Conservation (phyloP, 306 rosid species). For the Cucurbita argyrosperma region DNA sequence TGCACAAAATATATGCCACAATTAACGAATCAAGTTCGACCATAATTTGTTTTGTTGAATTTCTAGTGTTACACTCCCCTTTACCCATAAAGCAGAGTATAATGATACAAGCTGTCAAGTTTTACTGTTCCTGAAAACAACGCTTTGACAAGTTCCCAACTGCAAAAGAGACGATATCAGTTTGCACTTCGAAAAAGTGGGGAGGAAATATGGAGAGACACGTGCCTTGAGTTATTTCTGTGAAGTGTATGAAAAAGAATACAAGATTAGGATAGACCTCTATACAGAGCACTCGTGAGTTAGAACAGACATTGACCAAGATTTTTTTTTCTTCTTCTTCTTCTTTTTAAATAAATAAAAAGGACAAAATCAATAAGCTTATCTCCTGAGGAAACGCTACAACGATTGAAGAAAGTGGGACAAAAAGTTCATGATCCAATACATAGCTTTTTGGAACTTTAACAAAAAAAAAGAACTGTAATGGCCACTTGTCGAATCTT, state of each 20-base stretch:
- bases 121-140: constrained; percentile 1
- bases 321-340: not conserved
- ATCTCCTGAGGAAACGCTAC: constrained; percentile 2
- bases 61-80: constrained; percentile 7
- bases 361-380: not conserved
- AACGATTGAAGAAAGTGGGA: constrained; percentile 3
- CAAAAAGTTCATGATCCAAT: constrained; percentile 1
- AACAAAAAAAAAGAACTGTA: constrained; percentile 6
- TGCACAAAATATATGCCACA: not conserved
- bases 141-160: not conserved
- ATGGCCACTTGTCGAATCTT: constrained; percentile 10
- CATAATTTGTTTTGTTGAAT: constrained; percentile 2
- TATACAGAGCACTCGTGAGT: constrained; percentile 2
- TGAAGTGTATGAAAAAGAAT: not conserved
- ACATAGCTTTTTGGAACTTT: constrained; percentile 6
- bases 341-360: not conserved
- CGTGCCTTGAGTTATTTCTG: not conserved
- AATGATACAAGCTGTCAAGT: not conserved
- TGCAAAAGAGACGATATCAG: not conserved
- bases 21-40: not conserved
- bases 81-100: constrained; percentile 1
- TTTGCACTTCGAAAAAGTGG: not conserved
- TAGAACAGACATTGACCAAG: not conserved
- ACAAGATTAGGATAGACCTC: not conserved
- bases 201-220: not conserved